Evolutionary conservation across 441 rosid species (phyloP).

Genomic region (Pelargonium exstipulatum): DNA sequence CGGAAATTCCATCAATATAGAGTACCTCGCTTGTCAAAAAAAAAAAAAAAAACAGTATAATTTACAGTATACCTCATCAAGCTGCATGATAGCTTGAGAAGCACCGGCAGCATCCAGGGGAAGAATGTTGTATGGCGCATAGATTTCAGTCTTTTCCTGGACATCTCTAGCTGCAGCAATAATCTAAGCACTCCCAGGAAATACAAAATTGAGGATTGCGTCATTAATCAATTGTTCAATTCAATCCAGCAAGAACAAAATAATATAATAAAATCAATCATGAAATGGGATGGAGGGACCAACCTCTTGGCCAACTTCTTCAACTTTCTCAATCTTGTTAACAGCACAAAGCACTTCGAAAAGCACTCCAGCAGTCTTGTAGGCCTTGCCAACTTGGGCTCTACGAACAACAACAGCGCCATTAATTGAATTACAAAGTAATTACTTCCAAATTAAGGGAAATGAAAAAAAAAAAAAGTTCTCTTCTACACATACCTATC

Average conservation of each 20-base stretch:
- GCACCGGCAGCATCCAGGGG: conserved; percentile 93
- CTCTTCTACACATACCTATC: conserved; percentile 44
- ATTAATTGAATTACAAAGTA: conserved; percentile 17
- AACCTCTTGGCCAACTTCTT: conserved; percentile 99
- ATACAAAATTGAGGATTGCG: not conserved
- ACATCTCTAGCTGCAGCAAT: conserved; percentile 96
- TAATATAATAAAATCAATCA: not conserved
- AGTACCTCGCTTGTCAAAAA: not conserved
- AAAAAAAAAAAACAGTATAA: not conserved
- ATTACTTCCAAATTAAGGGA: conserved; percentile 1
- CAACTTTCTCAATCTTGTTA: conserved; percentile 92
- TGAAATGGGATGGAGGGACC: conserved; percentile 17
- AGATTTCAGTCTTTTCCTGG: conserved; percentile 91
- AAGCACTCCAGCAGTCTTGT: conserved; percentile 96
- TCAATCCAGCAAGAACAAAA: conserved; percentile 12
- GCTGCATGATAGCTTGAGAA: conserved; percentile 88
- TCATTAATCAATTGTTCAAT: conserved; percentile 10
- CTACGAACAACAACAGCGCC: conserved; percentile 30
- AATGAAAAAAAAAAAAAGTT: not conserved
- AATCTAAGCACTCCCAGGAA: conserved; percentile 47
- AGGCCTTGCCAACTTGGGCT: conserved; percentile 97
- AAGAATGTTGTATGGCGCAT: conserved; percentile 93
- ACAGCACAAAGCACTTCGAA: conserved; percentile 97
- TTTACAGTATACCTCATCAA: conserved; percentile 64
- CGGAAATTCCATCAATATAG: not conserved